Evolutionary conservation across 148 eudicot genomes (phyloP).

Genomic region (Amaranthus palmeri): DNA sequence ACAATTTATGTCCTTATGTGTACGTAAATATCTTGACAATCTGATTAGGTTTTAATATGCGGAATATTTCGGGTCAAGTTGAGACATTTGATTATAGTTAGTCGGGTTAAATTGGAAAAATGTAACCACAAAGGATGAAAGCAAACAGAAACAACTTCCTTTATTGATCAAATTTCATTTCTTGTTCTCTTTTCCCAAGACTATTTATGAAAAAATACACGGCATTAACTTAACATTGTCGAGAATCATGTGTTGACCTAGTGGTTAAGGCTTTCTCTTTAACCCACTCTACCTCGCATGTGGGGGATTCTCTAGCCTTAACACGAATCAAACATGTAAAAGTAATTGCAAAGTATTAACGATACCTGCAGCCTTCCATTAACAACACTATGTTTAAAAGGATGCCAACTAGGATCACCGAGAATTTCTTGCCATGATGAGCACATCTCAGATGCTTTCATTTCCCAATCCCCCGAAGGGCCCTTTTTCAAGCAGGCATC

Average conservation of each 20-base stretch:
- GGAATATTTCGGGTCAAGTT: no score
- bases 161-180: not conserved
- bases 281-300: no score
- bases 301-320: no score
- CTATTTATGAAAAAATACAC: not conserved
- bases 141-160: not conserved
- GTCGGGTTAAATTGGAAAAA: no score
- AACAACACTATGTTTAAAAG: constrained; percentile 33
- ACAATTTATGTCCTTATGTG: no score
- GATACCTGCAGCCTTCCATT: constrained; percentile 44
- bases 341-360: not conserved
- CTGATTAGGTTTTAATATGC: no score
- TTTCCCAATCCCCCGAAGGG: constrained; percentile 20
- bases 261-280: no score
- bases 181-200: not conserved
- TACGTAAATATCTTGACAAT: no score
- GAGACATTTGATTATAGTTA: no score
- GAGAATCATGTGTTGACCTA: no score
- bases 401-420: constrained; percentile 53
- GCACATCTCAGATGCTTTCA: constrained; percentile 30
- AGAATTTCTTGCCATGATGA: constrained; percentile 53
- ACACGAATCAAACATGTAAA: not conserved
- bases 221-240: not conserved
- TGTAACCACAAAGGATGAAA: not conserved
- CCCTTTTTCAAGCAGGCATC: constrained; percentile 25